Evolutionary conservation across 225 moss, liverwort and hornwort species (phyloP).

Genomic region (Bryum argenteum): DNA sequence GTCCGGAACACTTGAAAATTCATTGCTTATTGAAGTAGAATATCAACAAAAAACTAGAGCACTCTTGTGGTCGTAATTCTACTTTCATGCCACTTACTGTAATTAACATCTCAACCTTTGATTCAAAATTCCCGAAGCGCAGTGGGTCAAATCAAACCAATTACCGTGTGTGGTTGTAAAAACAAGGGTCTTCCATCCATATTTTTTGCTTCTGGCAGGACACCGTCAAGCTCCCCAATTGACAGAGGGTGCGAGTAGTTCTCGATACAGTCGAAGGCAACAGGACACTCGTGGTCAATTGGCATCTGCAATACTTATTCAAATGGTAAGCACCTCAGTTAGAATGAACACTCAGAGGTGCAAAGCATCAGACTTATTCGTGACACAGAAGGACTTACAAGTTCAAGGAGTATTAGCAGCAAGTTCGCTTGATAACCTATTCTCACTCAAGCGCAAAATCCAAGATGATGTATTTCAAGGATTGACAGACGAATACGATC

Average conservation of each 20-base stretch:
- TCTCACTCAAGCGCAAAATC: not conserved
- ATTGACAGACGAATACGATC: slow-evolving; percentile 8
- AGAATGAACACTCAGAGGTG: slow-evolving; percentile 13
- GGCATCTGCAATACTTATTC: slow-evolving; percentile 34
- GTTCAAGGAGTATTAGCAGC: slow-evolving; percentile 10
- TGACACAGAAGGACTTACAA: not conserved
- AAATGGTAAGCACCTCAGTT: slow-evolving; percentile 12
- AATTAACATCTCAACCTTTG: not conserved
- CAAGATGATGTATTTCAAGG: not conserved
- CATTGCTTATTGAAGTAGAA: not conserved
- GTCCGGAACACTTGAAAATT: not conserved
- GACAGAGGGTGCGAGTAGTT: slow-evolving; percentile 41
- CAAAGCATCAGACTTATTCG: slow-evolving; percentile 8
- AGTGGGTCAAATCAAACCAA: slow-evolving; percentile 18
- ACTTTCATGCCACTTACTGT: slow-evolving; percentile 8
- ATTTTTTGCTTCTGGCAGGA: slow-evolving; percentile 42
- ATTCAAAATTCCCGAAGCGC: not conserved
- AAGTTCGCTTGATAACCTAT: slow-evolving; percentile 9
- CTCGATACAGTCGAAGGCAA: slow-evolving; percentile 47
- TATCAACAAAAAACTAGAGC: not conserved
- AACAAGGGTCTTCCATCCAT: slow-evolving; percentile 50
- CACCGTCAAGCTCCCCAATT: slow-evolving; percentile 39
- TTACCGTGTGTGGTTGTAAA: slow-evolving; percentile 37
- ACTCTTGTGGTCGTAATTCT: not conserved
- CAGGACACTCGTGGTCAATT: slow-evolving; percentile 39